phyloP scores from a whole-genome alignment of 768 basidiomycete genomes.

The Trametes gibbosa region DNA sequence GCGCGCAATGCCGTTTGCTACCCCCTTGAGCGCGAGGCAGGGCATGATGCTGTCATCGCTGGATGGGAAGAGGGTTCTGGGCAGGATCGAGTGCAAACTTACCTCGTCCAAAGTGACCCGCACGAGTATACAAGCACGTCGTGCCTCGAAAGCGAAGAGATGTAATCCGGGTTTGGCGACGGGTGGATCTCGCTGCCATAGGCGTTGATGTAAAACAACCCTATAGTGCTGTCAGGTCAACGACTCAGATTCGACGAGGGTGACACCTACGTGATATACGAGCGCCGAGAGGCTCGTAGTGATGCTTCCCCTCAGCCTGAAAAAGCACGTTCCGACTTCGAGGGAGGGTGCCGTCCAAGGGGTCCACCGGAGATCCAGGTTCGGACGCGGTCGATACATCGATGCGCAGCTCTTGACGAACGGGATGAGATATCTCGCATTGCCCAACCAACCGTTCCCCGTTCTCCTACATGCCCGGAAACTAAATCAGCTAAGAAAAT shows the following conservation, averaged over 20 bases:
- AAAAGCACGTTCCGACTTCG: slow-evolving; percentile 66
- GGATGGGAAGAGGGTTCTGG: background rate
- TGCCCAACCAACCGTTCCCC: slow-evolving; percentile 52
- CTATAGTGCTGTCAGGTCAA: slow-evolving; percentile 33
- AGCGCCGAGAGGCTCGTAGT: slow-evolving; percentile 55
- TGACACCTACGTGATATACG: slow-evolving; percentile 57
- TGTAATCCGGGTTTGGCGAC: slow-evolving; percentile 77
- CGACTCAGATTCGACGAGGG: background rate
- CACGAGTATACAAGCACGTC: slow-evolving; percentile 87
- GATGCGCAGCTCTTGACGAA: slow-evolving; percentile 22
- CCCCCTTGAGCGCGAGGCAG: slow-evolving; percentile 80
- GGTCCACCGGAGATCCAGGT: slow-evolving; percentile 49
- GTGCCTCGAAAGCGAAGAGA: slow-evolving; percentile 56
- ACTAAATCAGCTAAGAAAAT: background rate
- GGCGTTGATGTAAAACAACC: slow-evolving; percentile 84
- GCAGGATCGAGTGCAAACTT: slow-evolving; percentile 10
- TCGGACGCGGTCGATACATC: slow-evolving; percentile 34
- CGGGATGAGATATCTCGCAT: slow-evolving; percentile 17
- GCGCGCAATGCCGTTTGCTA: slow-evolving; percentile 72
- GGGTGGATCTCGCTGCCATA: slow-evolving; percentile 94
- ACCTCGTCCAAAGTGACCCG: slow-evolving; percentile 95
- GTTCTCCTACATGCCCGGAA: slow-evolving; percentile 51
- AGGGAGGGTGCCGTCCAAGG: slow-evolving; percentile 46
- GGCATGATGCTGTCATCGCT: slow-evolving; percentile 71
- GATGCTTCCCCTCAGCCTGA: slow-evolving; percentile 48